Evolutionary conservation across 1,139 yeast species (phyloP), one percentile per base, ranked within the genome.

Genomic region (Kodamaea suecica): DNA sequence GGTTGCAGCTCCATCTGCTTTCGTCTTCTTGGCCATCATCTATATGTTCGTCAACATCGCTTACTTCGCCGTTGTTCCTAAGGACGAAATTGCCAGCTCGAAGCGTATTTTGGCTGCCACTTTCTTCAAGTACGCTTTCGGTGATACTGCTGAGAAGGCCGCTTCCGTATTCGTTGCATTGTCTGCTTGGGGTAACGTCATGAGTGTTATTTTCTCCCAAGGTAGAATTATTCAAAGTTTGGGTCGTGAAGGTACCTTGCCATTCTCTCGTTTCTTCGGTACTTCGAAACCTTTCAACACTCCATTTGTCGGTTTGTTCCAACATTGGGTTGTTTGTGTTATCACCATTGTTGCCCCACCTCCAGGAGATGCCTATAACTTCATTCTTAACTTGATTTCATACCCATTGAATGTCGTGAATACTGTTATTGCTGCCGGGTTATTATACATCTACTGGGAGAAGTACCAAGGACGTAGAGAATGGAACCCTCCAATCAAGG

Each of bases 401-500:
- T 70, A 70, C 49, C 76, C 76, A 36, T 68, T 70, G 55, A 70
- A 70, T 50, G 73, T 70, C 26, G 73, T 70, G 35, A 70, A 84
- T 58, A 62, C 72, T 28, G 63, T 56, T 26, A 58, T 70, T 31
- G 71, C 69, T 9, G 55, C 57, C 35, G 76, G 74, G 11, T 63
- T 69, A 47, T 55, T 70, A 36, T 66, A 49, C 38, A 49, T 69
- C 30, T 61, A 66, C 47, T 70, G 73, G 57, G 70, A 72, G 50
- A 67, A 66, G 34, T 53, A 58, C 40, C 76, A 70, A 52, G 83
- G 85, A 12, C 58, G 55, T 34, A 53, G 66, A 6, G 70, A 62
- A 37, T 86, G 95, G 95, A 67, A 73, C 35, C 92, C 95, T 31
- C 87, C 90, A 27, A 70, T 85, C 53, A 76, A 65, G 52, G 86